A percentile compares a stretch with the other conserved stretches of the same genome.
Evolutionary conservation across 257 asterid genomes (phyloP).

Genomic region (Solanum chmielewskii): DNA sequence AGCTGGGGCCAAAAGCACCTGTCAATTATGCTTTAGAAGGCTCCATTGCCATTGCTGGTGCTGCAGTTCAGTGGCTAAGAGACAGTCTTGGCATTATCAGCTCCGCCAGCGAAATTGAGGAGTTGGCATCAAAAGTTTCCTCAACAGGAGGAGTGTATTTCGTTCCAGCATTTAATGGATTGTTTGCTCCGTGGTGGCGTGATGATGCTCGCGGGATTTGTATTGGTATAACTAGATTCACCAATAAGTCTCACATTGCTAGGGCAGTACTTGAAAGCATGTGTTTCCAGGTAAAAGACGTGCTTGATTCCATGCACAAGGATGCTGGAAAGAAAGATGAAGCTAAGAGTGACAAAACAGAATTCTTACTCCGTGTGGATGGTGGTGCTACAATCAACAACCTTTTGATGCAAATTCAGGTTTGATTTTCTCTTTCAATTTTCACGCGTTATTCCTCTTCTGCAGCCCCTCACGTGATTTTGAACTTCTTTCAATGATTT

Average conservation of each 20-base stretch:
- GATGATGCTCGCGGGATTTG: conserved; percentile 93
- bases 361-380: conserved; percentile 78
- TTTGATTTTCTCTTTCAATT: neutral
- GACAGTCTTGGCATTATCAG: conserved; percentile 82
- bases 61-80: conserved; percentile 97
- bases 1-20: conserved; percentile 80
- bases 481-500: neutral
- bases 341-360: conserved; percentile 37
- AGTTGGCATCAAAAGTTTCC: conserved; percentile 61
- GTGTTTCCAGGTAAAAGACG: conserved; percentile 95
- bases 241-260: conserved; percentile 89
- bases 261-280: conserved; percentile 96
- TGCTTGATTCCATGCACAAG: conserved; percentile 88
- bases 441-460: neutral
- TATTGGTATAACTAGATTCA: conserved; percentile 85
- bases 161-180: conserved; percentile 90
- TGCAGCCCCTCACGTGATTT: neutral
- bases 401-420: conserved; percentile 97
- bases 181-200: conserved; percentile 99
- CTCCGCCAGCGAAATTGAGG: conserved; percentile 81
- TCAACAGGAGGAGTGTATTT: conserved; percentile 82
- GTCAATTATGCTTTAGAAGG: conserved; percentile 89
- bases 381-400: conserved; percentile 91
- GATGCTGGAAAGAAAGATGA: conserved; percentile 65
- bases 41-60: conserved; percentile 95